phyloP scores from a whole-genome alignment of 768 basidiomycete species.

The Obba rivulosa region DNA sequence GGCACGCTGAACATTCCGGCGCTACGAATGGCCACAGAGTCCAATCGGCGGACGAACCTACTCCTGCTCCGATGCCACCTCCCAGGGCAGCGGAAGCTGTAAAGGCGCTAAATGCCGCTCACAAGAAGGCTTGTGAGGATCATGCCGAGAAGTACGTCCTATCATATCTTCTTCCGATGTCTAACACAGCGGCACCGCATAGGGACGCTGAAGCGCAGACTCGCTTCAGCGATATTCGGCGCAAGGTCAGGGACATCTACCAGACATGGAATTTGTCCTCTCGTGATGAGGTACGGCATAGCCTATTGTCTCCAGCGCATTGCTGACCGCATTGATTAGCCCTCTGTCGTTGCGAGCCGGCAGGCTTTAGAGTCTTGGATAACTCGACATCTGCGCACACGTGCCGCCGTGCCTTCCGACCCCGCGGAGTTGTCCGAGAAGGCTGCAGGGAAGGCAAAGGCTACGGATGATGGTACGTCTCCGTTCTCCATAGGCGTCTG shows the following conservation, averaged over 20 bases:
- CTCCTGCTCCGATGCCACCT: constrained; percentile 41
- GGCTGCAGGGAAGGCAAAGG: background rate
- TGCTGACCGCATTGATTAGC: constrained; percentile 30
- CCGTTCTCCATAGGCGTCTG: background rate
- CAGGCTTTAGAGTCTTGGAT: constrained; percentile 61
- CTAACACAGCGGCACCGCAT: background rate
- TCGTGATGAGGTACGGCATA: constrained; percentile 37
- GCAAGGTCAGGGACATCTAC: constrained; percentile 56
- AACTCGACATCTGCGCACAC: constrained; percentile 28
- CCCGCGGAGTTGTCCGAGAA: background rate
- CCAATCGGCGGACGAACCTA: background rate
- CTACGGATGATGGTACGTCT: constrained; percentile 2
- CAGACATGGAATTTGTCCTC: constrained; percentile 51
- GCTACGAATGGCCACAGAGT: background rate
- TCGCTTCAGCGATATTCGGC: constrained; percentile 45
- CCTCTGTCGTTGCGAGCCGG: constrained; percentile 55
- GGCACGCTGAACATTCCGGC: background rate
- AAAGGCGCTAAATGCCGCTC: constrained; percentile 45
- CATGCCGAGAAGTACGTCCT: constrained; percentile 12
- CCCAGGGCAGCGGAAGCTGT: constrained; percentile 50
- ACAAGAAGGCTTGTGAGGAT: constrained; percentile 37
- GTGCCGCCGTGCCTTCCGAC: background rate
- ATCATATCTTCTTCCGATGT: background rate
- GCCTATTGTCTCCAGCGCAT: background rate
- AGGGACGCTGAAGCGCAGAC: constrained; percentile 40